Percentiles rank a stretch among this genome's conserved stretches.
Conservation (phyloP, 331 rosid species). For the Pyracantha coccinea region DNA sequence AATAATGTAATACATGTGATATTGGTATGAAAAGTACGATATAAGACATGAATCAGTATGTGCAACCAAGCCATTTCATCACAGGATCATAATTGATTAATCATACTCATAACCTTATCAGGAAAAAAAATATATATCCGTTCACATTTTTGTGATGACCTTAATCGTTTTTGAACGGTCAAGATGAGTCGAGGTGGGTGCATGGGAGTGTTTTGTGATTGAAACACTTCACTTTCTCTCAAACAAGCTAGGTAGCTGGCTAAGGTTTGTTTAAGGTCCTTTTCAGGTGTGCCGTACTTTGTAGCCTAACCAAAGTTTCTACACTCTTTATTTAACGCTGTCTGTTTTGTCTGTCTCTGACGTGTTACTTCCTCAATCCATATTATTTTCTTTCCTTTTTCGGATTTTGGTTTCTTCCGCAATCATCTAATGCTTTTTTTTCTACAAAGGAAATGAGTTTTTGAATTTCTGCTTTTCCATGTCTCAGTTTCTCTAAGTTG, state of each 20-base stretch:
- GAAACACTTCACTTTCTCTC: background rate
- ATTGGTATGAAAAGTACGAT: too few relatives aligned
- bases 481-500: constrained; percentile 15
- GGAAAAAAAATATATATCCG: background rate
- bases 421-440: constrained; percentile 12
- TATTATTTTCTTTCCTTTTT: background rate
- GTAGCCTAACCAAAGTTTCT: background rate
- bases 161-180: background rate
- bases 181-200: background rate
- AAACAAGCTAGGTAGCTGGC: background rate
- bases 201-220: background rate
- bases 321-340: background rate
- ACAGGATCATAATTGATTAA: background rate
- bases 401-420: constrained; percentile 27
- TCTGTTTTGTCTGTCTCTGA: background rate
- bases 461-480: constrained; percentile 33
- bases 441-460: constrained; percentile 23
- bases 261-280: constrained; percentile 1
- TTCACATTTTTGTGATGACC: background rate
- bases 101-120: background rate
- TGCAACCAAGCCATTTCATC: background rate
- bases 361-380: constrained; percentile 27
- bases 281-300: constrained; percentile 29
- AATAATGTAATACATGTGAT: too few relatives aligned
- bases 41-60: too few relatives aligned